These are phyloP conservation scores for Chlorociboria aeruginascens DNA, from an alignment of 495 filamentous ascomycete genomes.

Conservation along the genomic window DNA sequence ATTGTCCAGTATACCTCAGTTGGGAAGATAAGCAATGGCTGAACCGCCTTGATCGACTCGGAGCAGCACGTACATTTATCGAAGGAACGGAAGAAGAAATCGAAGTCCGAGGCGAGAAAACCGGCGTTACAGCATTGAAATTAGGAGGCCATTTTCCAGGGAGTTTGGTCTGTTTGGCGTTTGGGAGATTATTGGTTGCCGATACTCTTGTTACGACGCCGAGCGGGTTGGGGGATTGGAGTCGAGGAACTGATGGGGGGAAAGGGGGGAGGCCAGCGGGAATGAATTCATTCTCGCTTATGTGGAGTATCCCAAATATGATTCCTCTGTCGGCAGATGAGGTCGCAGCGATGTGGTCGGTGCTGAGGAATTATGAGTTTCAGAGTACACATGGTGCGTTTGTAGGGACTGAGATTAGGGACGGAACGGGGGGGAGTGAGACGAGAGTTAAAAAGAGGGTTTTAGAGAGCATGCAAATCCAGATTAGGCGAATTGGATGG, in stretches of 20 bases:
- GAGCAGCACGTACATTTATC: slow-evolving; percentile 31
- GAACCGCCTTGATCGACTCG: slow-evolving; percentile 22
- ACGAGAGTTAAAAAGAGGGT: slow-evolving; percentile 46
- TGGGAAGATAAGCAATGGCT: slow-evolving; percentile 53
- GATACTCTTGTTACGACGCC: slow-evolving; percentile 61
- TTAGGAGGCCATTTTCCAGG: slow-evolving; percentile 68
- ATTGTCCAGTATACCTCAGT: slow-evolving; percentile 51
- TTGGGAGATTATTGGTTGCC: slow-evolving; percentile 48
- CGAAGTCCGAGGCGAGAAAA: slow-evolving; percentile 25
- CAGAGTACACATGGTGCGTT: slow-evolving; percentile 56
- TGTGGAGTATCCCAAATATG: slow-evolving; percentile 74
- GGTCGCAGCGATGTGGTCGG: slow-evolving; percentile 39
- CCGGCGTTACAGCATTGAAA: slow-evolving; percentile 49
- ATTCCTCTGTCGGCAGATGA: slow-evolving; percentile 53
- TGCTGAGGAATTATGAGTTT: slow-evolving; percentile 46
- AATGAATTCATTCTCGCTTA: slow-evolving; percentile 55
- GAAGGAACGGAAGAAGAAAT: slow-evolving; percentile 24
- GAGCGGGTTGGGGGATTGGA: slow-evolving; percentile 32
- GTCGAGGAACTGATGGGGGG: slow-evolving; percentile 12
- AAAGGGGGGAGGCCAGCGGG: slow-evolving; percentile 35
- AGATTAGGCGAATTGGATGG: slow-evolving; percentile 45
- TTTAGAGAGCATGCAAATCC: slow-evolving; percentile 65
- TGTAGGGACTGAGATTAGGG: slow-evolving; percentile 39
- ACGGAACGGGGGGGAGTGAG: slow-evolving; percentile 9
- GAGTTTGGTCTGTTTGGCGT: slow-evolving; percentile 42